These are phyloP conservation scores for Apocynum venetum DNA, from an alignment of 257 asterid genomes.

Conservation along the genomic window DNA sequence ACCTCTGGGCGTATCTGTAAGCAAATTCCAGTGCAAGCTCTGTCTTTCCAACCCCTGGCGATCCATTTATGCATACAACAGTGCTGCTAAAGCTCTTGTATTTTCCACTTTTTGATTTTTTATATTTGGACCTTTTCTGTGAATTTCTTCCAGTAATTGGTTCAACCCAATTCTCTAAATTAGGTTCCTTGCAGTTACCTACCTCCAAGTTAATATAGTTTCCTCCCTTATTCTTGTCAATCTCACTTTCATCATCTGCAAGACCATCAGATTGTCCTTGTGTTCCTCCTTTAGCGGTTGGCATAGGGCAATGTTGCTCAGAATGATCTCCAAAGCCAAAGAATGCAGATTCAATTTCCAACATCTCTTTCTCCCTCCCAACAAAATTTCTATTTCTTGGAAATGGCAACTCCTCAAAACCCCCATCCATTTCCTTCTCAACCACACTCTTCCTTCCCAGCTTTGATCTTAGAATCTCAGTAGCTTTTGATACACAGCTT, in stretches of 20 bases:
- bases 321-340: slow-evolving; percentile 55
- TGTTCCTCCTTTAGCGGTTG: slow-evolving; percentile 29
- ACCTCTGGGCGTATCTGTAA: slow-evolving; percentile 56
- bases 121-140: slow-evolving; percentile 44
- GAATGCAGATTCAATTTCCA: slow-evolving; percentile 62
- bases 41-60: slow-evolving; percentile 74
- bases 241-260: slow-evolving; percentile 57
- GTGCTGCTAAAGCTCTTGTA: slow-evolving; percentile 45
- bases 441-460: slow-evolving; percentile 77
- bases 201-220: slow-evolving; percentile 53
- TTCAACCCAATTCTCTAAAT: slow-evolving; percentile 69
- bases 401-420: slow-evolving; percentile 59
- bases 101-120: slow-evolving; percentile 54
- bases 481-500: slow-evolving; percentile 53
- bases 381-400: slow-evolving; percentile 54
- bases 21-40: slow-evolving; percentile 85
- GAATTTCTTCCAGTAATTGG: slow-evolving; percentile 46
- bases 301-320: slow-evolving; percentile 41
- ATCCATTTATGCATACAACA: slow-evolving; percentile 64
- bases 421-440: slow-evolving; percentile 41
- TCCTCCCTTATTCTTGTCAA: slow-evolving; percentile 31
- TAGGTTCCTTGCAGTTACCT: slow-evolving; percentile 54
- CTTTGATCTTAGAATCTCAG: slow-evolving; percentile 50
- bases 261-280: slow-evolving; percentile 46
- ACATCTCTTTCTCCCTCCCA: slow-evolving; percentile 68